Evolutionary conservation across 345 rosid species (phyloP).

Genomic region (Linum tenue): DNA sequence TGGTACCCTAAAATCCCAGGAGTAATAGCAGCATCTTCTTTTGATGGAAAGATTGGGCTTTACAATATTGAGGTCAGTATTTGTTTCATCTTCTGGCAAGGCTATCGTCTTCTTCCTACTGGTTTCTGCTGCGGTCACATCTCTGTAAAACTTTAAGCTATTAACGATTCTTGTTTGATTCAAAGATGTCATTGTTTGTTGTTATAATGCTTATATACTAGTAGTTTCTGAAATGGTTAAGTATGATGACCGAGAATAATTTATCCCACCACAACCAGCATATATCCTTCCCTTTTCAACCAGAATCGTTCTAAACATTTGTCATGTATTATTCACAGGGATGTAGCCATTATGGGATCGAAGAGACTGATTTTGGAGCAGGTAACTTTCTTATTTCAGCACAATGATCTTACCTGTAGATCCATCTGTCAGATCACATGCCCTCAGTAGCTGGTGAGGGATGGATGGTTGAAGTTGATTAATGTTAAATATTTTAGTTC

Average conservation of each 20-base stretch:
- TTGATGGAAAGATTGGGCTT: slow-evolving; percentile 90
- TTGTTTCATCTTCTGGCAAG: neutral
- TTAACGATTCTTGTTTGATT: neutral
- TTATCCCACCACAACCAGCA: too few species aligned
- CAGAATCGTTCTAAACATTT: neutral
- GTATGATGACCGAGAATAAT: too few species aligned
- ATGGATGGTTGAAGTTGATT: neutral
- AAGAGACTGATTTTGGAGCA: slow-evolving; percentile 48
- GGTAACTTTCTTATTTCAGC: slow-evolving; percentile 35
- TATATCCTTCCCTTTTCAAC: neutral
- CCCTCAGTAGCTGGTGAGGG: neutral
- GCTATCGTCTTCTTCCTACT: neutral
- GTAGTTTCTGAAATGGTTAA: too few species aligned
- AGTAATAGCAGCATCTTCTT: slow-evolving; percentile 91
- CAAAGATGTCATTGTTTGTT: neutral
- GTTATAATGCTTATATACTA: neutral
- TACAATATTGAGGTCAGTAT: slow-evolving; percentile 82
- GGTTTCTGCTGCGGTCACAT: neutral
- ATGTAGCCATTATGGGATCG: slow-evolving; percentile 52
- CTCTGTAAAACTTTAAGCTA: neutral
- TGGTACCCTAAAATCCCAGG: slow-evolving; percentile 98
- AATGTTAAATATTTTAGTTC: too few species aligned
- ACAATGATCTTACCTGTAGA: neutral
- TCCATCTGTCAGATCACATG: neutral
- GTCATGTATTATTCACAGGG: slow-evolving; percentile 40